Base-by-base conservation (phyloP, 352 stramenopile genomes). In the Phytopythium aichiense region DNA sequence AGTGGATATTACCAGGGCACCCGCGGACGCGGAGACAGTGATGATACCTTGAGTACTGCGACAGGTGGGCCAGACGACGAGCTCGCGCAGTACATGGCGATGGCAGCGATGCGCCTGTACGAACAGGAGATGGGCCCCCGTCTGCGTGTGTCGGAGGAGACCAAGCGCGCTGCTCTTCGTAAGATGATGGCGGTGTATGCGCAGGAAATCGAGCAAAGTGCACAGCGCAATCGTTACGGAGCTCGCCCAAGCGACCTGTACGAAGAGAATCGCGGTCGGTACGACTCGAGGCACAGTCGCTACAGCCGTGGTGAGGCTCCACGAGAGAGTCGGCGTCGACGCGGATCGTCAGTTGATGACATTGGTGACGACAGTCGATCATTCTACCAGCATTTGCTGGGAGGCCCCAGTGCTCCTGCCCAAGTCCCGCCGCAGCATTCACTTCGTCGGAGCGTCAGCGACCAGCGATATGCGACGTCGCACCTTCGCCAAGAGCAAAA, bases 161-260 rank as follows among this genome's bases (percentile, higher is more conserved):
- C 80, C 9, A 71, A 77, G 7, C 78, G 85, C 51, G 72, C 68
- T 0, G 84, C 81, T 13, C 55, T 91, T 43, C 69, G 74, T 18
- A 91, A 91, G 40, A 91, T 93, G 84, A 81, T 89, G 62, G 75
- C 82, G 18, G 79, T 91, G 28, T 93, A 91, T 60, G 77, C 81
- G 2, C 76, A 68, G n/a, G 82, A 93, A 52, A 86, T 92, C 46
- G 70, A 86, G 35, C 52, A 33, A 23, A 57, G 52, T n/a, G 31
- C 7, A 8, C 33, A 46, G 4, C 76, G 66, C 30, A 38, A 59
- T 11, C 54, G 37, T 7, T 15, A 30, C 25, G 54, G 20, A 7
- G 0, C 22, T 15, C 54, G 54, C 9, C 13, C 30, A 13, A 25
- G 5, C 23, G 37, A 35, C 37, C 54, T 25, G 16, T 33, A 59